These are phyloP conservation scores for Keithomyces neogunnii DNA, from an alignment of 2,329 filamentous ascomycete species.

Conservation along the genomic window DNA sequence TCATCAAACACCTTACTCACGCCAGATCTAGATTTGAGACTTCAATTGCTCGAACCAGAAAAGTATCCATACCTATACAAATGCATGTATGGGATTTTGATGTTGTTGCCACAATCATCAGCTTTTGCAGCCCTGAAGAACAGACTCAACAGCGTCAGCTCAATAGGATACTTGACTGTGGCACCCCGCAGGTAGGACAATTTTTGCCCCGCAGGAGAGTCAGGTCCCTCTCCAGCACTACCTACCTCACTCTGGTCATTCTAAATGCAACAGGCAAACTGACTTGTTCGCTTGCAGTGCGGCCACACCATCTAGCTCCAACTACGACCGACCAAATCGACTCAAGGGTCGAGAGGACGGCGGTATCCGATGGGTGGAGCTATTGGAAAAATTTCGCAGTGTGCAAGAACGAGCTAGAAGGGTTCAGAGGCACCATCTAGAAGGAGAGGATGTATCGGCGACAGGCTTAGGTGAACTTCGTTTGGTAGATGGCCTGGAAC, in stretches of 20 bases:
- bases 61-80: slow-evolving; percentile 94
- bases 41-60: slow-evolving; percentile 92
- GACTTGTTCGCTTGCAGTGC: slow-evolving; percentile 22
- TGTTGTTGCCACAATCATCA: slow-evolving; percentile 96
- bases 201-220: neutral
- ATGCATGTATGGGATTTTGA: slow-evolving; percentile 91
- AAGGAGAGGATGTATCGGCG: slow-evolving; percentile 38
- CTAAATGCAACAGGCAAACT: neutral
- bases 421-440: slow-evolving; percentile 50
- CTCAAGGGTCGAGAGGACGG: slow-evolving; percentile 77
- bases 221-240: neutral
- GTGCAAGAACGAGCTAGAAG: slow-evolving; percentile 82
- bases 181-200: slow-evolving; percentile 64
- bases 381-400: slow-evolving; percentile 87
- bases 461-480: slow-evolving; percentile 35
- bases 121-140: slow-evolving; percentile 97
- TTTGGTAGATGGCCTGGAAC: slow-evolving; percentile 31
- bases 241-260: neutral
- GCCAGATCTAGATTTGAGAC: slow-evolving; percentile 62
- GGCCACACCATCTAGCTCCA: slow-evolving; percentile 41
- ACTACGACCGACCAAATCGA: slow-evolving; percentile 65
- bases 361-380: slow-evolving; percentile 81
- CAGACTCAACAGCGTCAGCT: slow-evolving; percentile 90
- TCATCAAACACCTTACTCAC: neutral
- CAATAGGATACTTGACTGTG: slow-evolving; percentile 89